Evolutionary conservation across 768 basidiomycete genomes (phyloP), one percentile per base, ranked within the genome.

Genomic region (Collybiopsis luxurians): DNA sequence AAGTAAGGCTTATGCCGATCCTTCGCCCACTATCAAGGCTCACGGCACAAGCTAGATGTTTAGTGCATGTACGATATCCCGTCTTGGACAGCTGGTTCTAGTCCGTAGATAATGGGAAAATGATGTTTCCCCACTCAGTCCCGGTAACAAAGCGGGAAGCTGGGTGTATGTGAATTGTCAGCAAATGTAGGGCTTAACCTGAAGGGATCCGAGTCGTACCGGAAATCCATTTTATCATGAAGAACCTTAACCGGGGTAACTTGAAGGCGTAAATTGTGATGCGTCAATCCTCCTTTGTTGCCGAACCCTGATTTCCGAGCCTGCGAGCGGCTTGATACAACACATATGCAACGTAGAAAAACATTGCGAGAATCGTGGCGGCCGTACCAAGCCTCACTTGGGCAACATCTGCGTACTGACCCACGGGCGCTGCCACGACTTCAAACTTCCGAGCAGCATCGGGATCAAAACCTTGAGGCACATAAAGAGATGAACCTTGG

Each of bases 381-480:
- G 68, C 65, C 0, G 78, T 80, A 10, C 76, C 67, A 36, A 74
- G 59, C 56, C 79, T 76, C n/a, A 80, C 79, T n/a, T 67, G 62
- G 0, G 61, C 61, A 1, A 79, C 61, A 59, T 81, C 73, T 2
- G 59, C 62, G 1, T 54, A 53, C 23, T 66, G 66, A 9, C 79
- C 80, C 0, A 75, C 67, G 0, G 80, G 79, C 4, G 23, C 50
- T 15, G 36, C 15, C 21, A 51, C 50, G 36, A 27, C 36, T 26
- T 13, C 23, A 40, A 27, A 26, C 17, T 24, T 23, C 24, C 17
- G n/a, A 49, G 48, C 28, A 21, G 48, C 11, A 19, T 39, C 17
- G 50, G 23, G 3, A 13, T 51, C 50, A 26, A 27, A 39, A 15
- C 12, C 13, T 39, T 24, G 36, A 24, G 50, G 36, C 36, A 24